phyloP scores from a whole-genome alignment of 208 protist genomes.

The Strigomonas galati region DNA sequence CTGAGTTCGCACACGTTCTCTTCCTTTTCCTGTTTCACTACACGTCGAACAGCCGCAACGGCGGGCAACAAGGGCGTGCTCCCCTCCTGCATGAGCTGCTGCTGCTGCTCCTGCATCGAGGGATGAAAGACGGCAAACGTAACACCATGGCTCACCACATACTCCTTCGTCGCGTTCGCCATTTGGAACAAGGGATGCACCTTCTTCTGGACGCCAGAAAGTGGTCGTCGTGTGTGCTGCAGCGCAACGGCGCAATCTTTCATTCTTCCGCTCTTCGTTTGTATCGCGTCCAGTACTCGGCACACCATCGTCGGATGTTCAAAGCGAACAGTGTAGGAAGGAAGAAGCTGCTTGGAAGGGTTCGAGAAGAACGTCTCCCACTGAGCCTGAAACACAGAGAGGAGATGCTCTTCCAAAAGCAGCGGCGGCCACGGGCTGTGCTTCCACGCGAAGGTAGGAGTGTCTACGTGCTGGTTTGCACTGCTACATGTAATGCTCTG shows the following conservation, averaged over 20 bases:
- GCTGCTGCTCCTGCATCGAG: too few species aligned
- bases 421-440: background rate
- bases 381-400: background rate
- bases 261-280: background rate
- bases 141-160: background rate
- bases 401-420: background rate
- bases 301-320: background rate
- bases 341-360: background rate
- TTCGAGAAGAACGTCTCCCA: background rate
- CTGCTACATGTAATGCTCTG: background rate
- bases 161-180: background rate
- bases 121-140: background rate
- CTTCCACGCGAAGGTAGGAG: background rate
- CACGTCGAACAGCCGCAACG: background rate
- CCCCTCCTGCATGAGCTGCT: too few species aligned
- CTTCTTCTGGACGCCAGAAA: background rate
- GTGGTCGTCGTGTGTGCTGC: background rate
- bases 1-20: background rate
- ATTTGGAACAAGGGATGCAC: background rate
- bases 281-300: background rate
- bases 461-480: background rate
- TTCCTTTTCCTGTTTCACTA: background rate
- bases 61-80: too few species aligned
- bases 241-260: background rate
- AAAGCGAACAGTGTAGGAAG: background rate